A percentile compares a stretch with the other conserved stretches of the same genome.
Conservation (phyloP, 805 yeast species). For the Alloascoidea africana region DNA sequence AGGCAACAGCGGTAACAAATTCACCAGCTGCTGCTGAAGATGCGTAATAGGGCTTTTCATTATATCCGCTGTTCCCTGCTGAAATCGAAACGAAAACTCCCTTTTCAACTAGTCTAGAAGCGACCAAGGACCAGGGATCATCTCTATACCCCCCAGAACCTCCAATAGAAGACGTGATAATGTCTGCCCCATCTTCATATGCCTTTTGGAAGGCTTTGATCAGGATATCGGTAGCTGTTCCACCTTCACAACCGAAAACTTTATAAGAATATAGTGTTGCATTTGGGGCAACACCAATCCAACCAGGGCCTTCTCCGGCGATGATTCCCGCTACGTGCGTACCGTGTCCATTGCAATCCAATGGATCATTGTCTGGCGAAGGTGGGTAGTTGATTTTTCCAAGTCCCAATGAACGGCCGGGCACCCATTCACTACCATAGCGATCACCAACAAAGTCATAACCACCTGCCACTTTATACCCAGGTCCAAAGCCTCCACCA, state of each 20-base stretch:
- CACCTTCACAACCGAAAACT: constrained; percentile 10
- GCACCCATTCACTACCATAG: constrained; percentile 4
- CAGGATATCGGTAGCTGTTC: constrained; percentile 9
- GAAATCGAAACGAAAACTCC: constrained; percentile 4
- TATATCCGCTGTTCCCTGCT: constrained; percentile 4
- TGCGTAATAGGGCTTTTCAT: constrained; percentile 3
- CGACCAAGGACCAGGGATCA: constrained; percentile 8
- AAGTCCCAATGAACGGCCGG: constrained; percentile 1
- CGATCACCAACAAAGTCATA: constrained; percentile 8
- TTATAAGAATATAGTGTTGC: constrained; percentile 9
- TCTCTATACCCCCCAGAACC: constrained; percentile 7
- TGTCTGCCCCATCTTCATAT: constrained; percentile 6
- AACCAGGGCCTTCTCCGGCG: constrained; percentile 7
- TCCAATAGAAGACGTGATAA: constrained; percentile 11
- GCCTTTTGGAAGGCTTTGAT: constrained; percentile 7
- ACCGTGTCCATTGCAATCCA: constrained; percentile 13
- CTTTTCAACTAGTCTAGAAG: constrained; percentile 7
- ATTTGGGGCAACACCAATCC: constrained; percentile 11
- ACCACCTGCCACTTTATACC: constrained; percentile 9
- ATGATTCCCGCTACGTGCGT: constrained; percentile 10
- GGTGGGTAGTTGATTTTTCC: not conserved
- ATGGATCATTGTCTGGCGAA: constrained; percentile 7
- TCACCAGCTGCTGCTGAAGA: constrained; percentile 4
- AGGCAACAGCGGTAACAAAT: constrained; percentile 4
- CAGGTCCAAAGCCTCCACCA: constrained; percentile 11